phyloP scores from a whole-genome alignment of 2,329 filamentous ascomycete species.

The Xylariales sp. region DNA sequence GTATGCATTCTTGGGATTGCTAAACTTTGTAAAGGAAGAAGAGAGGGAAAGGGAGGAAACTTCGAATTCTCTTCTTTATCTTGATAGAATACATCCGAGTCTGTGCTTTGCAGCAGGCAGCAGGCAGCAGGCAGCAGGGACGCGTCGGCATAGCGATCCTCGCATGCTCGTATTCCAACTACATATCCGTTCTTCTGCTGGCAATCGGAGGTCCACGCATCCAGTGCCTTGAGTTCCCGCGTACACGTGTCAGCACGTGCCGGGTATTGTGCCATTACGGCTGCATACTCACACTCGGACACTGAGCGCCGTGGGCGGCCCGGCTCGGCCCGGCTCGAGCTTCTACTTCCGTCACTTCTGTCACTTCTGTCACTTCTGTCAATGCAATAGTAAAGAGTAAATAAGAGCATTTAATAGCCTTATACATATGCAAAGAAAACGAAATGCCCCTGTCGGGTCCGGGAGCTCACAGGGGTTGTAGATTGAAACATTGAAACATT shows the following conservation, averaged over 20 bases:
- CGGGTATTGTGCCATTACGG: constrained; percentile 11
- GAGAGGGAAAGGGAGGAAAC: not conserved
- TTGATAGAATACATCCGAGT: constrained; percentile 58
- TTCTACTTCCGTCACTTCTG: not conserved
- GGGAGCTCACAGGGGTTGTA: constrained; percentile 2
- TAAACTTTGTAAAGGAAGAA: not conserved
- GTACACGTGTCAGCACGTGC: constrained; percentile 32
- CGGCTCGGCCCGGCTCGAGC: constrained; percentile 17
- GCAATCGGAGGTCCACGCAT: constrained; percentile 14
- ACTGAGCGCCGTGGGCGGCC: not conserved
- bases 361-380: not conserved
- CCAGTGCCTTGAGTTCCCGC: constrained; percentile 8
- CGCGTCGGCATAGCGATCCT: constrained; percentile 55
- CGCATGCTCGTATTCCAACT: constrained; percentile 60
- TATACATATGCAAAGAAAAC: not conserved
- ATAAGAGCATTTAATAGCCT: not conserved
- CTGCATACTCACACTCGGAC: constrained; percentile 9
- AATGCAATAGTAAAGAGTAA: not conserved
- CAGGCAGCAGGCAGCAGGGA: constrained; percentile 51
- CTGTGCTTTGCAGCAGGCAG: constrained; percentile 60
- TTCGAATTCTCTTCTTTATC: constrained; percentile 56
- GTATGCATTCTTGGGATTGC: not conserved
- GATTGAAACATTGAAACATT: not conserved
- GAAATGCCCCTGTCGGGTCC: not conserved
- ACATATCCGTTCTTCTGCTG: constrained; percentile 48